Percentiles rank a stretch among this genome's conserved stretches.
These are phyloP conservation scores for Daldinia sp. DNA, from an alignment of 2,329 filamentous ascomycete species.

Conservation along the genomic window DNA sequence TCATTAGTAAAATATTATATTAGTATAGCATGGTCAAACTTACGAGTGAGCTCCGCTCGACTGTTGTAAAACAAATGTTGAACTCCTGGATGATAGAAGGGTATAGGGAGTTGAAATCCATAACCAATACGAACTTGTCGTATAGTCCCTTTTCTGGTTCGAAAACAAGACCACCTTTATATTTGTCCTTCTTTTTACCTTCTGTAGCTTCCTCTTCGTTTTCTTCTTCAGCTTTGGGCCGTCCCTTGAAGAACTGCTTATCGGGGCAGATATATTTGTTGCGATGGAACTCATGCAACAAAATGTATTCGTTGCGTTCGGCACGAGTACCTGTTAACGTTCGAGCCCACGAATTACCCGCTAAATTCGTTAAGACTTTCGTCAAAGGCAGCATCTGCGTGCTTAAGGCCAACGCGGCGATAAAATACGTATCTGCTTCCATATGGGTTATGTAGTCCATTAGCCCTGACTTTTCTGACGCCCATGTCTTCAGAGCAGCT, in stretches of 20 bases:
- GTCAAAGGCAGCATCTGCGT: constrained; percentile 93
- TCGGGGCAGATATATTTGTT: constrained; percentile 99
- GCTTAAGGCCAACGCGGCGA: constrained; percentile 86
- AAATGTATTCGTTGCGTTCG: constrained; percentile 98
- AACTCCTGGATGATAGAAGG: constrained; percentile 99
- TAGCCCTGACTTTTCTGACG: constrained; percentile 80
- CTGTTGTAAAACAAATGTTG: constrained; percentile 99
- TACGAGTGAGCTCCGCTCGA: constrained; percentile 79
- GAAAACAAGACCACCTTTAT: constrained; percentile 97
- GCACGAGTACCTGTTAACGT: constrained; percentile 95
- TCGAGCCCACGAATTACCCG: constrained; percentile 97
- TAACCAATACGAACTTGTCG: constrained; percentile 97
- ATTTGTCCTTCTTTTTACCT: constrained; percentile 98
- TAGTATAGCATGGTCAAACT: constrained; percentile 46
- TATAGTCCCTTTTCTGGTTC: constrained; percentile 98
- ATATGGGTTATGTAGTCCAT: constrained; percentile 95
- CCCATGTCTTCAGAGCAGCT: constrained; percentile 85
- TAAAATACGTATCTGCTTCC: constrained; percentile 94
- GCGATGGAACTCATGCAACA: constrained; percentile 93
- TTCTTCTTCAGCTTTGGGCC: constrained; percentile 76
- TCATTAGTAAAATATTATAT: constrained; percentile 43
- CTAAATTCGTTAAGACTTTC: constrained; percentile 94
- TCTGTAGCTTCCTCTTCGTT: constrained; percentile 74
- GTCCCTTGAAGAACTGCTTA: constrained; percentile 83
- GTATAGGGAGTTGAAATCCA: constrained; percentile 99